Base-by-base conservation (phyloP, 2,329 filamentous ascomycete species). In the Fusarium piperis region DNA sequence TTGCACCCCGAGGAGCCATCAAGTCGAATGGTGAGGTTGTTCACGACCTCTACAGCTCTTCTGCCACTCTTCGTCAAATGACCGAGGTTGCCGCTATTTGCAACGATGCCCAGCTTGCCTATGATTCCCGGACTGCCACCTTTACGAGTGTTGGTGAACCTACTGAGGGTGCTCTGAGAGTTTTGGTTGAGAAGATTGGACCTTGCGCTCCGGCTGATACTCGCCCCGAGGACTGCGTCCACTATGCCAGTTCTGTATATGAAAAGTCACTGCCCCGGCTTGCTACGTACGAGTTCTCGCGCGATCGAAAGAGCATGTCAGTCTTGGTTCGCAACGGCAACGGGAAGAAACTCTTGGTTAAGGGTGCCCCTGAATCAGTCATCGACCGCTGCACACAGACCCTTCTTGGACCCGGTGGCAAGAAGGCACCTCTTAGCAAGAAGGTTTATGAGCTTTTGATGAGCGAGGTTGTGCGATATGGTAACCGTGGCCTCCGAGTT, bases 261-360 rank as follows among this genome's bases (percentile, higher is more conserved):
- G 95, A 97, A 83, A 87, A 90, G 74, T 88, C 89, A 74, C 89
- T 91, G 56, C 90, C 90, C 59, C 90, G 92, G 44, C 87, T 97
- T 63, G 92, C 95, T 10, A 97, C 94, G 12, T 99, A 94, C 77
- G 96, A 99, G 80, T 99, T 99, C 83, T 98, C 96, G 1, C 91
- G 96, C 76, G 96, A 99, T 82, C 91, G 96, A 70, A 99, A 99
- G 89, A 98, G 95, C 83, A 99, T 99, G 96, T 99, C 96, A 53
- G 97, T 99, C 36, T 85, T 98, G 65, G 94, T 97, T 70, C 88
- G 92, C 72, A 87, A 88, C 61, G 91, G 89, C 62, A 85, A 87
- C 56, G 83, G 90, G 59, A 90, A 96, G 83, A 94, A 92, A 80
- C 90, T 99, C 12, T 88, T 99, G 55, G 95, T 99, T 73, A 99